Evolutionary conservation across 164 flowering plant genomes (phyloP).

Genomic region (Buxus sempervirens): DNA sequence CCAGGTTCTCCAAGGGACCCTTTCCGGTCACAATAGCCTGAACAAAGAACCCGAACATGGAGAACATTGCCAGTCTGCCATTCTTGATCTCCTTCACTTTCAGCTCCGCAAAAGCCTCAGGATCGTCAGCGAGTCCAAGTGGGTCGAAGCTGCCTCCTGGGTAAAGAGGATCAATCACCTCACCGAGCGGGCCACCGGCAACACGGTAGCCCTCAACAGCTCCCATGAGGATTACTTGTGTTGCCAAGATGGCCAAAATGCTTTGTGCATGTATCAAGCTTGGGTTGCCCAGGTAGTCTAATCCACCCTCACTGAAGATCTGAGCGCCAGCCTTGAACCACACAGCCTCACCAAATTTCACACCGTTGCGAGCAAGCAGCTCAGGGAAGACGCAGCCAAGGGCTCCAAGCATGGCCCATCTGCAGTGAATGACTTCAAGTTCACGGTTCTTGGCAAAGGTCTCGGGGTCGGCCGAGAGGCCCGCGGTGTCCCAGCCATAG

Average conservation of each 20-base stretch:
- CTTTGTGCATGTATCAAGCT: slow-evolving; percentile 49
- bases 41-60: slow-evolving; percentile 45
- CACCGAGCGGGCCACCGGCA: slow-evolving; percentile 45
- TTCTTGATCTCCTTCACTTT: slow-evolving; percentile 40
- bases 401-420: slow-evolving; percentile 40
- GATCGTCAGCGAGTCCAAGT: slow-evolving; percentile 38
- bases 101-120: slow-evolving; percentile 42
- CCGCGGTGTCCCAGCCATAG: slow-evolving; percentile 54
- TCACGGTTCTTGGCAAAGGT: slow-evolving; percentile 44
- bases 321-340: slow-evolving; percentile 56
- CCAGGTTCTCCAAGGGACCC: slow-evolving; percentile 47
- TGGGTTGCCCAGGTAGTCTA: slow-evolving; percentile 53
- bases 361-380: slow-evolving; percentile 39
- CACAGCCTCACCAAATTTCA: slow-evolving; percentile 47
- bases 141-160: too few species aligned
- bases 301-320: slow-evolving; percentile 50
- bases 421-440: slow-evolving; percentile 30
- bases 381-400: slow-evolving; percentile 47
- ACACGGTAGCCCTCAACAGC: slow-evolving; percentile 40
- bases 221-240: slow-evolving; percentile 37
- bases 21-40: slow-evolving; percentile 39
- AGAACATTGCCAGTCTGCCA: slow-evolving; percentile 38
- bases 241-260: slow-evolving; percentile 41
- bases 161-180: slow-evolving; percentile 34
- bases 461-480: slow-evolving; percentile 51